phyloP scores from a whole-genome alignment of 768 basidiomycete genomes.

The Clathrus columnatus region DNA sequence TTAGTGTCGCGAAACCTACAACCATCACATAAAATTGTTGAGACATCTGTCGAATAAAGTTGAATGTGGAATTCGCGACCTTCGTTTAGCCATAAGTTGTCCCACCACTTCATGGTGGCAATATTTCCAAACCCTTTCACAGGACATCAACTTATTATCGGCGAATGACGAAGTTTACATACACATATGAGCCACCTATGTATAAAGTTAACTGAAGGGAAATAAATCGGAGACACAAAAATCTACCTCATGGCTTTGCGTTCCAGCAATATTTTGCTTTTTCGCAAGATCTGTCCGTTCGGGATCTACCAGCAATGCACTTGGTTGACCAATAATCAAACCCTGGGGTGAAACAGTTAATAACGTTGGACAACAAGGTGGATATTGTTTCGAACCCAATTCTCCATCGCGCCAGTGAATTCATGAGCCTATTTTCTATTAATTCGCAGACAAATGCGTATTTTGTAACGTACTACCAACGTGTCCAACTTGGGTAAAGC shows the following conservation, averaged over 20 bases:
- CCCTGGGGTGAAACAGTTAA: conserved; percentile 32
- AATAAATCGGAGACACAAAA: conserved; percentile 19
- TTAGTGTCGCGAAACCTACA: conserved; percentile 28
- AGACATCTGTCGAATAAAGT: too few species aligned
- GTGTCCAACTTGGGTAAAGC: conserved; percentile 94
- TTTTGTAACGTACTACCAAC: conserved; percentile 49
- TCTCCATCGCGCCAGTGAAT: conserved; percentile 87
- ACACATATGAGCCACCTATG: conserved; percentile 14
- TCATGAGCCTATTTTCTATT: conserved; percentile 49
- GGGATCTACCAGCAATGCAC: conserved; percentile 69
- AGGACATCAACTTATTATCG: neutral
- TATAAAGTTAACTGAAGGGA: neutral
- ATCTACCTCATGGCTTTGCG: conserved; percentile 80
- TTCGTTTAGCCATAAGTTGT: conserved; percentile 70
- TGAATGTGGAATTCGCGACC: conserved; percentile 26
- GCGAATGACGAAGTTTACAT: neutral
- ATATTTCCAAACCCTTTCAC: conserved; percentile 74
- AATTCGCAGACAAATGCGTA: neutral
- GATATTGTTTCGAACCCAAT: conserved; percentile 44
- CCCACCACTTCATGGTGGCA: conserved; percentile 92
- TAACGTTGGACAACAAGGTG: neutral
- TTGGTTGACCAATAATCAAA: conserved; percentile 85
- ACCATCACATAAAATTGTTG: neutral
- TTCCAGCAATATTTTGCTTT: conserved; percentile 66
- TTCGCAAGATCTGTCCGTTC: conserved; percentile 59